Conservation (phyloP, 2,329 filamentous ascomycete genomes). For the Colletotrichum agaves region DNA sequence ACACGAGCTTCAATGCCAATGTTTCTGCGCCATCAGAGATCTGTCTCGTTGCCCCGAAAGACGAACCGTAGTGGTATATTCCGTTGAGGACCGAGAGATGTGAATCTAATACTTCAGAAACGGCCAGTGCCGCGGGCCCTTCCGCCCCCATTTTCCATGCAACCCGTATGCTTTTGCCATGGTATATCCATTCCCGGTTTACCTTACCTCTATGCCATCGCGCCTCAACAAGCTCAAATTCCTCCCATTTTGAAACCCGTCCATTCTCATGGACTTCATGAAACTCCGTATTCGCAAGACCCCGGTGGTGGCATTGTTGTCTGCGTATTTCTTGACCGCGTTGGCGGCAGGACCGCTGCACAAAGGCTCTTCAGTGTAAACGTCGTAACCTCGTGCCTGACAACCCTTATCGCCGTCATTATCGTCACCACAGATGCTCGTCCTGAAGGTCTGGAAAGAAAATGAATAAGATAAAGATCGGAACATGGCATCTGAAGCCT, state of each 20-base stretch:
- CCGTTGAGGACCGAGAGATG: background rate
- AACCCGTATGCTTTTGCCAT: slow-evolving; percentile 34
- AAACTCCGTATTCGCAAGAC: slow-evolving; percentile 17
- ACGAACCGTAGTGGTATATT: slow-evolving; percentile 18
- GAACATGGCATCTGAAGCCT: background rate
- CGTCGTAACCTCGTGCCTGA: background rate
- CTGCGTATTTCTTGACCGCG: background rate
- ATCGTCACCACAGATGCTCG: background rate
- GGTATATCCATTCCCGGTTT: slow-evolving; percentile 22
- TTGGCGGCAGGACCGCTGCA: no score
- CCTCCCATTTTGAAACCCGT: slow-evolving; percentile 9
- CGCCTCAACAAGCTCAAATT: background rate
- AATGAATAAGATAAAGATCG: background rate
- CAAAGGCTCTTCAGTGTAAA: background rate
- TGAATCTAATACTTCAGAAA: slow-evolving; percentile 1
- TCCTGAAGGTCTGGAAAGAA: background rate
- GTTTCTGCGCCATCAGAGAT: no score
- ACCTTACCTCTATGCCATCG: slow-evolving; percentile 19
- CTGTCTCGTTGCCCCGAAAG: background rate
- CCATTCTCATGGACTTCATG: background rate
- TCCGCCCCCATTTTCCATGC: slow-evolving; percentile 22
- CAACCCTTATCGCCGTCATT: background rate
- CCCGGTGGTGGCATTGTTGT: background rate
- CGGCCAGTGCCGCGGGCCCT: slow-evolving; percentile 5
- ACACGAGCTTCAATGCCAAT: no score